These are phyloP conservation scores for Sclerotiophoma versabilis DNA, from an alignment of 2,329 filamentous ascomycete genomes.

Conservation along the genomic window DNA sequence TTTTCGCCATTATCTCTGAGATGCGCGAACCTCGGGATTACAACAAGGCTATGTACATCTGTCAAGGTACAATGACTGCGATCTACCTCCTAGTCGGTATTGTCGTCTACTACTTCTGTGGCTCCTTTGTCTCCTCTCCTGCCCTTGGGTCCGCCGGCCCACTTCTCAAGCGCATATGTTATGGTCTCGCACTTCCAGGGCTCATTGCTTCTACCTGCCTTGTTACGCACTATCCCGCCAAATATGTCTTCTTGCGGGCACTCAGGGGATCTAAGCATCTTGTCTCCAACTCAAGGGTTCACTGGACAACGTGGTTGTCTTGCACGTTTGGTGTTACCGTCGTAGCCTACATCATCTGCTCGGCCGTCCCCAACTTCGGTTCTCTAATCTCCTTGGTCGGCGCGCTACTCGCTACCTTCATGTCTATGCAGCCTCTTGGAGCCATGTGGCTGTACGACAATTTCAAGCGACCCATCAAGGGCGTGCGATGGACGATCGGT, in stretches of 20 bases:
- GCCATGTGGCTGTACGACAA: conserved; percentile 21
- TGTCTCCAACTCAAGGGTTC: conserved; percentile 57
- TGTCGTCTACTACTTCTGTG: conserved; percentile 67
- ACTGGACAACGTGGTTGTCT: conserved; percentile 62
- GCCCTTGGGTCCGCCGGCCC: conserved; percentile 67
- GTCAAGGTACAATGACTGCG: conserved; percentile 65
- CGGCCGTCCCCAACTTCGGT: conserved; percentile 10
- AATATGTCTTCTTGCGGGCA: conserved; percentile 65
- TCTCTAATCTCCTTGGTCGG: conserved; percentile 10
- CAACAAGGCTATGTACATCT: conserved; percentile 65
- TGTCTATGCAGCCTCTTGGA: conserved; percentile 12
- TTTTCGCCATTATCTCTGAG: conserved; percentile 69
- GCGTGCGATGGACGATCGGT: background rate
- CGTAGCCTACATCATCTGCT: conserved; percentile 9
- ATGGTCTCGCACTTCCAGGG: conserved; percentile 57
- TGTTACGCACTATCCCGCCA: conserved; percentile 51
- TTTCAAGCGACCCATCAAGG: conserved; percentile 1
- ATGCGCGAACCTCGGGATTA: conserved; percentile 67
- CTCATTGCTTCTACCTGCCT: conserved; percentile 2
- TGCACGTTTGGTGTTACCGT: conserved; percentile 49
- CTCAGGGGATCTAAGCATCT: conserved; percentile 61
- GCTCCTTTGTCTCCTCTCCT: conserved; percentile 67
- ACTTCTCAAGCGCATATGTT: conserved; percentile 66
- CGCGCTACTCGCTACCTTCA: conserved; percentile 12
- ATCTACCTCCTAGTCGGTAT: conserved; percentile 65